Percentiles rank a stretch among this genome's conserved stretches.
These are phyloP conservation scores for Artomyces pyxidatus DNA, from an alignment of 768 basidiomycete genomes.

Conservation along the genomic window DNA sequence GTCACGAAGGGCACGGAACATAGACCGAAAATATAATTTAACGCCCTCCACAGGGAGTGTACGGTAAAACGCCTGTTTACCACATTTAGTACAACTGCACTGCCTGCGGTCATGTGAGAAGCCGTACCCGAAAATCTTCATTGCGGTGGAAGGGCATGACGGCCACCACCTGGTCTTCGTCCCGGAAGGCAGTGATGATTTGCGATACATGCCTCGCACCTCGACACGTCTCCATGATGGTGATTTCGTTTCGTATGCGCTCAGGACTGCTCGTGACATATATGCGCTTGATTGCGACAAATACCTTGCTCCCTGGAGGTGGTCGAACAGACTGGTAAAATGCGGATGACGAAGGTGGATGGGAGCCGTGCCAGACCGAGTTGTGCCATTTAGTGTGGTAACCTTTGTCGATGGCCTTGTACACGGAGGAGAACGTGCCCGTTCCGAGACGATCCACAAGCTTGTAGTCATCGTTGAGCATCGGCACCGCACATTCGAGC, in stretches of 20 bases:
- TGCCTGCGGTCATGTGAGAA: background rate
- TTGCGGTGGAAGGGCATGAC: conserved; percentile 91
- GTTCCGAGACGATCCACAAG: conserved; percentile 90
- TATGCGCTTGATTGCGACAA: conserved; percentile 93
- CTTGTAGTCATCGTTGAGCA: conserved; percentile 59
- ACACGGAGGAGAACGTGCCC: conserved; percentile 98
- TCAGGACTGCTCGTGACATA: conserved; percentile 94
- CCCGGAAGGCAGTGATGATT: conserved; percentile 88
- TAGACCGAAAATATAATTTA: conserved; percentile 81
- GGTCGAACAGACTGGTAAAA: conserved; percentile 48
- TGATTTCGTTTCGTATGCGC: conserved; percentile 86
- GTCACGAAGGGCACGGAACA: conserved; percentile 85
- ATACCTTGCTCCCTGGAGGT: conserved; percentile 44
- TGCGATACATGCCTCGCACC: conserved; percentile 86
- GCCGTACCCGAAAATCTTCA: conserved; percentile 85
- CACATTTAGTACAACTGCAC: background rate
- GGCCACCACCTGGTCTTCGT: conserved; percentile 86
- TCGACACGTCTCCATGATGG: conserved; percentile 80
- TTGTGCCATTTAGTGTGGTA: conserved; percentile 77
- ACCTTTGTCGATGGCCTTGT: conserved; percentile 83
- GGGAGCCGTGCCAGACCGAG: conserved; percentile 59
- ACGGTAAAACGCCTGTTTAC: conserved; percentile 68
- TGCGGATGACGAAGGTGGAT: conserved; percentile 55
- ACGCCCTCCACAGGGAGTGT: conserved; percentile 67
- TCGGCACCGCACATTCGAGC: conserved; percentile 57